Evolutionary conservation across 306 rosid species (phyloP).

Genomic region (Cucurbita moschata): DNA sequence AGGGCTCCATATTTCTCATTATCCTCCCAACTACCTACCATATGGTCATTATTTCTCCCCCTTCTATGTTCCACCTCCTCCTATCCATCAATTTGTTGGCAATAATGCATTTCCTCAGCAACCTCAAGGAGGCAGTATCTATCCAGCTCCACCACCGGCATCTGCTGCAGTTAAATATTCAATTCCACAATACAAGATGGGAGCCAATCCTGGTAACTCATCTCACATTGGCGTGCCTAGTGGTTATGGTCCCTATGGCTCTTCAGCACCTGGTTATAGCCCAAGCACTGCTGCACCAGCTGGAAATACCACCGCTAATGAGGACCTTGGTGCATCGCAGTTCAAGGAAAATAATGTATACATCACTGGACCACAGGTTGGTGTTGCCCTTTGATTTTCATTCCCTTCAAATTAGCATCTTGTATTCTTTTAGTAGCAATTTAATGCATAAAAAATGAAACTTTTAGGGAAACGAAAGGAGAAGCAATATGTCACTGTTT

Average conservation of each 20-base stretch:
- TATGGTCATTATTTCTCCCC: conserved; percentile 75
- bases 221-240: conserved; percentile 64
- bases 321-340: conserved; percentile 69
- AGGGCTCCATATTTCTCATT: conserved; percentile 77
- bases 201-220: conserved; percentile 54
- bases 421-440: too few relatives aligned
- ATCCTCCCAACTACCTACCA: conserved; percentile 78
- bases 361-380: conserved; percentile 84
- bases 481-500: not conserved
- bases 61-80: conserved; percentile 67
- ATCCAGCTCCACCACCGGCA: conserved; percentile 63
- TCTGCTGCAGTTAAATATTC: conserved; percentile 73
- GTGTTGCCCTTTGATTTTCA: conserved; percentile 6
- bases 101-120: conserved; percentile 83
- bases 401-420: conserved; percentile 5
- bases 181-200: conserved; percentile 74
- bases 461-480: not conserved
- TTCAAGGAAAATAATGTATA: conserved; percentile 79
- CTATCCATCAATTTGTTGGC: conserved; percentile 82
- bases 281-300: conserved; percentile 54
- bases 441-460: too few relatives aligned
- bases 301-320: conserved; percentile 59
- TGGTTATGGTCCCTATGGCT: conserved; percentile 74
- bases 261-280: conserved; percentile 65
- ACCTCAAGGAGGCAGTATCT: conserved; percentile 70